Base-by-base conservation (phyloP, 441 rosid species). In the Hura crepitans region DNA sequence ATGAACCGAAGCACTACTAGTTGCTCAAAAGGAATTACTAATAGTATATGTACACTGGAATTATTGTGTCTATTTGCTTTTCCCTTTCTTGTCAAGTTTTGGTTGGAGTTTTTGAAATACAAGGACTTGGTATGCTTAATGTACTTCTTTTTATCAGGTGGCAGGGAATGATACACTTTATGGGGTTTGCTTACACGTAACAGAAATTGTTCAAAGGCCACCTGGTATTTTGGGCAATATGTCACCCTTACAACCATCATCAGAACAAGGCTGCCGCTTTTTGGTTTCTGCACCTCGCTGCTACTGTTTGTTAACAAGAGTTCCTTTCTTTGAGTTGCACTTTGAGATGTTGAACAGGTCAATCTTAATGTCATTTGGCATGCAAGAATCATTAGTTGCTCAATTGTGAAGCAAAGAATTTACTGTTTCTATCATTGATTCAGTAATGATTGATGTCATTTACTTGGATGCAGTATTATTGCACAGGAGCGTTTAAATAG, bases 201-300 rank as follows among this genome's bases (percentile, higher is more conserved):
- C 94, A 45, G 98, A 95, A 85, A 87, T 87, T 67, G 95, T 92
- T 81, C 97, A 95, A 82, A 86, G 98, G 77, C 93, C 91, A 53
- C 99, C 93, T 72, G 89, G 95, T 76, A 84, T 90, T 33, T 74
- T 85, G 74, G 87, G 89, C 72, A 77, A 78, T 73, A 78, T 85
- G 28, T 84, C 93, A 45, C 88, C 94, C 51, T 75, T 83, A 77
- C 73, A 78, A 39, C 70, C 55, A 25, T 81, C 91, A 74, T 70
- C 88, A 68, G 89, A 85, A 74, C 85, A 81, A 75, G 77, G 85
- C 80, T 78, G 87, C 78, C 93, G 85, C 67, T 90, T 84, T 92
- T 77, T 95, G 81, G 90, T 89, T 78, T 87, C 99, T 72, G 99
- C 97, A 3, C 99, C 95, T 81, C 99, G 99, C 69, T 95, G 99